Evolutionary conservation across 108 stramenopile species (phyloP), one percentile per base, ranked within the genome.

Genomic region (Pseudonitzschia pungens): DNA sequence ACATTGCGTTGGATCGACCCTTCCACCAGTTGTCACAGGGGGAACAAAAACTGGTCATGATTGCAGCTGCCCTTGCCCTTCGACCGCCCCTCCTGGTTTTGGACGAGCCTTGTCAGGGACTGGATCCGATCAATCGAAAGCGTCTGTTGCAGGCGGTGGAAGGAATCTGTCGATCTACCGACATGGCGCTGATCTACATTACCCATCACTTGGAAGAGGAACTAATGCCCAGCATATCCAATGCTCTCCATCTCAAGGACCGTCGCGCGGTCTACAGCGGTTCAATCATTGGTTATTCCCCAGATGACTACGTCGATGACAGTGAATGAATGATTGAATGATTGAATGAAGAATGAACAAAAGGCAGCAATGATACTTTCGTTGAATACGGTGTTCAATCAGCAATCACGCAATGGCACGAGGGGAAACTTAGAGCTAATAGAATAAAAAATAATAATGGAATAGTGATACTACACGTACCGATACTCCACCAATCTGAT

Each of bases 91-190:
- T 93, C 9, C 65, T 93, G 48, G 77, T 93, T 20, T 63, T 93
- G 55, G 92, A 91, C 60, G 92, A 93, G 77, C 87, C 87, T 0
- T 83, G 81, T 28, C 89, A 90, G 73, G 92, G 89, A 16, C 76
- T 93, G 43, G 92, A 93, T 70, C 33, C 73, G 9, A 60, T 83
- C 50, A 57, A 86, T 54, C 87, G 92, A 15, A 64, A 69, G n/a
- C 76, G 73, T 14, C 76, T 90, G 6, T 58, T 92, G 31, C 74
- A 52, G 18, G 48, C 89, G 1, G 53, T 92, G 2, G 88, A 89
- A 55, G 65, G 75, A 55, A 75, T 92, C 27, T 89, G 86, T 57
- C 72, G 58, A 56, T 59, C 81, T 0, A 89, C 91, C 12, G 77
- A 86, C 66, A 83, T 88, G 68, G 77, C 74, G 44, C 75, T 89